Evolutionary conservation across 106 monocot species (phyloP).

Genomic region (Hemerocallis citrina): DNA sequence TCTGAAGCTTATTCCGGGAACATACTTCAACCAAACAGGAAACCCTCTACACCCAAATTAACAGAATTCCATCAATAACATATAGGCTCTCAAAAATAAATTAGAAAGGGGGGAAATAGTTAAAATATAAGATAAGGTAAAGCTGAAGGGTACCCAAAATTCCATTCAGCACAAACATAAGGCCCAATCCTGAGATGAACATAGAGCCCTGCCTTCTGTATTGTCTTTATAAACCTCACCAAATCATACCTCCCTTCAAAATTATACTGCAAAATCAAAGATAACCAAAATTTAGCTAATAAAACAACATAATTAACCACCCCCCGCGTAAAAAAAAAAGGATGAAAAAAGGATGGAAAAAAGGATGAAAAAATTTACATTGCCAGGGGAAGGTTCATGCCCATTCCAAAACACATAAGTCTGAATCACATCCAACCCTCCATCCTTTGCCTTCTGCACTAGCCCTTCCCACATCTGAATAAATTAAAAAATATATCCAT

Average conservation of each 20-base stretch:
- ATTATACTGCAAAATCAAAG: slow-evolving; percentile 32
- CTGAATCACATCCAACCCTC: slow-evolving; percentile 40
- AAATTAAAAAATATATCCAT: slow-evolving; percentile 5
- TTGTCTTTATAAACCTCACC: slow-evolving; percentile 63
- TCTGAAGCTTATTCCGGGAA: slow-evolving; percentile 51
- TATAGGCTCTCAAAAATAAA: neutral
- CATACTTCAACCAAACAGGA: slow-evolving; percentile 78
- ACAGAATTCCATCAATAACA: neutral
- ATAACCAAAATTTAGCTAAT: neutral
- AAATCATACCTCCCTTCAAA: slow-evolving; percentile 67
- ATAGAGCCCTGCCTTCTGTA: slow-evolving; percentile 49
- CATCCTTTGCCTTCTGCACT: slow-evolving; percentile 35
- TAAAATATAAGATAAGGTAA: neutral
- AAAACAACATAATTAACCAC: neutral
- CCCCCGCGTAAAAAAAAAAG: neutral
- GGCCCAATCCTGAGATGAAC: slow-evolving; percentile 63
- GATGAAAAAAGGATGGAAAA: neutral
- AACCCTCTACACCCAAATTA: slow-evolving; percentile 43
- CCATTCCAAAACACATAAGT: slow-evolving; percentile 69
- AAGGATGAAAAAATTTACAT: slow-evolving; percentile 14
- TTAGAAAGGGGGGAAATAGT: neutral
- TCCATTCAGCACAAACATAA: slow-evolving; percentile 79
- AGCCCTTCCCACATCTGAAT: slow-evolving; percentile 48
- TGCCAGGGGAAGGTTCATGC: slow-evolving; percentile 53
- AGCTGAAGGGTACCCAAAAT: slow-evolving; percentile 33